Conservation (phyloP, 2,329 filamentous ascomycete genomes). For the Hymenoscyphus fraxineus region DNA sequence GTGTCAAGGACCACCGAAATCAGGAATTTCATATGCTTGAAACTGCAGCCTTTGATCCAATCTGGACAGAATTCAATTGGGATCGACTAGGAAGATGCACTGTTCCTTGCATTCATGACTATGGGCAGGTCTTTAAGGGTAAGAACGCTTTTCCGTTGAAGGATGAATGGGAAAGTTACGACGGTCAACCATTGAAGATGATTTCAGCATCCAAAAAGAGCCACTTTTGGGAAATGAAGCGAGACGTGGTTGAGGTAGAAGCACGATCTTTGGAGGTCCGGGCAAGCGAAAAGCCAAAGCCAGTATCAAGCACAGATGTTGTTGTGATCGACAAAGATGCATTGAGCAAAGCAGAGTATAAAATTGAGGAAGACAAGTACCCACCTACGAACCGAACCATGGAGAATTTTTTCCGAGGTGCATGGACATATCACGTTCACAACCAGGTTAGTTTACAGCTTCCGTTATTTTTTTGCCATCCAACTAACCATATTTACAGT, state of each 20-base stretch:
- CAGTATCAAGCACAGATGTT: conserved; percentile 1
- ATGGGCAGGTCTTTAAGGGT: conserved; percentile 49
- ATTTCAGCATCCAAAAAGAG: conserved; percentile 23
- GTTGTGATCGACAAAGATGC: conserved; percentile 25
- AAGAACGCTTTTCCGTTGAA: conserved; percentile 41
- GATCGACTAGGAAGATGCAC: conserved; percentile 49
- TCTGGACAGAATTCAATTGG: conserved; percentile 56
- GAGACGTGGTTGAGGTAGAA: conserved; percentile 19
- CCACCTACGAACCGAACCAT: conserved; percentile 53
- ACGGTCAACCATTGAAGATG: conserved; percentile 41
- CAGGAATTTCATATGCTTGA: conserved; percentile 54
- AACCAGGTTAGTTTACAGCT: conserved; percentile 44
- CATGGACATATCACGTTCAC: conserved; percentile 56
- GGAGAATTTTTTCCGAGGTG: conserved; percentile 53
- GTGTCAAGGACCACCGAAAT: conserved; percentile 51
- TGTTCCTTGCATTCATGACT: conserved; percentile 51
- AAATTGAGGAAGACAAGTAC: conserved; percentile 47
- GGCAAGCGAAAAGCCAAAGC: conserved; percentile 7
- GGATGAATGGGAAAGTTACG: conserved; percentile 52
- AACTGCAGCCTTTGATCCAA: conserved; percentile 53
- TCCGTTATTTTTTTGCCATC: not conserved
- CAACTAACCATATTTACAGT: conserved; percentile 37
- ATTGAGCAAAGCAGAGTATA: conserved; percentile 41
- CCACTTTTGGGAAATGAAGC: conserved; percentile 30
- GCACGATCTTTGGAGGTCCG: conserved; percentile 18